Evolutionary conservation across 768 basidiomycete species (phyloP), one percentile per base, ranked within the genome.

Genomic region (Suillus tomentosus): DNA sequence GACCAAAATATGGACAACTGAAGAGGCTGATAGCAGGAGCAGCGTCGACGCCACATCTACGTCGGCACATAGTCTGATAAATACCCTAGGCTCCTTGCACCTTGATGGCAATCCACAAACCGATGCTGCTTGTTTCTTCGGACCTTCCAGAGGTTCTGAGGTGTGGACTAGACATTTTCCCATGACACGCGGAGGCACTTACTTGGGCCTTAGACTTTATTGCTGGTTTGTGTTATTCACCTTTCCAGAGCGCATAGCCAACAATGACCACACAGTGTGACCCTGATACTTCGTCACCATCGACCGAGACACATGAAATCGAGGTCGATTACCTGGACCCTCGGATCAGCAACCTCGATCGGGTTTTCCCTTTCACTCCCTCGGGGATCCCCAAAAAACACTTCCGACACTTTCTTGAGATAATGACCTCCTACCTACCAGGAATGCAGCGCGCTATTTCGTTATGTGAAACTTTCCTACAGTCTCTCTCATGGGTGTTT

Each of bases 401-500:
- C 8, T 75, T 82, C 14, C 79, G 66, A 19, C 67, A 76, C 8
- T 75, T 82, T 13, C 80, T 78, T 67, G 65, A 69, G 13, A 73
- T 74, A 68, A 84, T 85, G 62, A 80, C 82, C 70, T 72, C 76
- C 1, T 81, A 80, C 66, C 75, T 85, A 13, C 84, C 84, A 2
- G 69, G 81, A 3, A 66, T 80, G 8, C 74, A 79, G 55, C 78
- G 79, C 40, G 80, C 83, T 17, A 77, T 78, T 19, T 62, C 69
- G 6, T 70, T 85, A 40, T 82, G 80, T 67, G 79, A 84, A 48
- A 81, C 77, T 1, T 84, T 84, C 65, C 65, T 83, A 27, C 79
- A 84, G 64, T 79, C 83, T 63, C 72, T 82, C 42, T 80, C 82
- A 17, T 84, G 83, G 83, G 81, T 82, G 79, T 81, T 82, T 66